These are phyloP conservation scores for Alternaria sp. DNA, from an alignment of 2,329 filamentous ascomycete species.

Conservation along the genomic window DNA sequence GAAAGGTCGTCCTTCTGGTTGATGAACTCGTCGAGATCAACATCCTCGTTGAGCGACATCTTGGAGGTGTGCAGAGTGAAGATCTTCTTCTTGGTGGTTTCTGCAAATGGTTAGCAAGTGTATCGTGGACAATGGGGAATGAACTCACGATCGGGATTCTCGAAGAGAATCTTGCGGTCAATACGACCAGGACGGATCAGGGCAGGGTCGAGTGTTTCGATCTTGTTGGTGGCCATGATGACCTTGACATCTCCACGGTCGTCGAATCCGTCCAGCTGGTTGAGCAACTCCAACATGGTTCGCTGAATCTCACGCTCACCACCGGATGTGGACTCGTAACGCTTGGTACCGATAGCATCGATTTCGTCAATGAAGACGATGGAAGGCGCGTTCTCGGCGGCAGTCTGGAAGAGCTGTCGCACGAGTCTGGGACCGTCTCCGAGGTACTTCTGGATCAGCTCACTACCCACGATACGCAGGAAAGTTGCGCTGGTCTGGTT, in stretches of 20 bases:
- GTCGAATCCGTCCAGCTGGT: slow-evolving; percentile 98
- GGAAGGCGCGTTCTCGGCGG: slow-evolving; percentile 92
- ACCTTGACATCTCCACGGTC: slow-evolving; percentile 99
- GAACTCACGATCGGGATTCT: slow-evolving; percentile 70
- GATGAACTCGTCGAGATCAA: slow-evolving; percentile 99
- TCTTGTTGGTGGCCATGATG: slow-evolving; percentile 99
- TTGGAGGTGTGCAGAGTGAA: slow-evolving; percentile 98
- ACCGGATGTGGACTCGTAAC: slow-evolving; percentile 95
- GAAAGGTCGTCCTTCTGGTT: slow-evolving; percentile 97
- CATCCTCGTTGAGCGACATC: slow-evolving; percentile 95
- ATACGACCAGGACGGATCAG: slow-evolving; percentile 97
- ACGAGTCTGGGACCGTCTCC: slow-evolving; percentile 94
- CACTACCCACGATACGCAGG: slow-evolving; percentile 93
- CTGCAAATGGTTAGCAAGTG: slow-evolving; percentile 64
- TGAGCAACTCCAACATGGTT: slow-evolving; percentile 97
- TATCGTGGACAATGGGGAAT: not conserved
- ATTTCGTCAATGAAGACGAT: slow-evolving; percentile 99
- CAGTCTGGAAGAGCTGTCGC: slow-evolving; percentile 94
- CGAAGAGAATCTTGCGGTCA: slow-evolving; percentile 91
- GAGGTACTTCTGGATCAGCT: slow-evolving; percentile 98
- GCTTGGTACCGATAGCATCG: slow-evolving; percentile 97
- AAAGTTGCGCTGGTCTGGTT: slow-evolving; percentile 99
- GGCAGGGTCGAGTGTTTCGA: slow-evolving; percentile 94
- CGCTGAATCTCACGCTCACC: slow-evolving; percentile 97
- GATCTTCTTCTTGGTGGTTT: slow-evolving; percentile 97